Percentiles rank a stretch among this genome's conserved stretches.
Conservation (phyloP, 768 basidiomycete genomes). For the Suillus tomentosus region DNA sequence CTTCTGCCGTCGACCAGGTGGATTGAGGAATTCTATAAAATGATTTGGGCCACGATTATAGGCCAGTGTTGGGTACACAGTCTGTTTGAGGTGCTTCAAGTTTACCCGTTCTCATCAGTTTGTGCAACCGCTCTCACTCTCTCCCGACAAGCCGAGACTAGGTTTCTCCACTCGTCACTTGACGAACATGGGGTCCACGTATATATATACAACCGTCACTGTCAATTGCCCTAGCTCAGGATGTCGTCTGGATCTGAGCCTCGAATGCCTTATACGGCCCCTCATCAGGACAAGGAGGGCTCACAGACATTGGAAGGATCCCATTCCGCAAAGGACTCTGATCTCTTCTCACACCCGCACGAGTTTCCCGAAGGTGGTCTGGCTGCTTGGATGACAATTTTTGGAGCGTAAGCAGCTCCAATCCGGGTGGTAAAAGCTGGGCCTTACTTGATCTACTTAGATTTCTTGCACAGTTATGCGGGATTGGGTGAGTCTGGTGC, state of each 20-base stretch:
- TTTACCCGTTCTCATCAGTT: not conserved
- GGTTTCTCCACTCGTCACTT: not conserved
- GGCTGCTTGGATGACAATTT: conserved; percentile 30
- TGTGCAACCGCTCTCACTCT: not conserved
- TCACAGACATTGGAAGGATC: not conserved
- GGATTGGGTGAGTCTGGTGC: conserved; percentile 31
- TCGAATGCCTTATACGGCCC: not conserved
- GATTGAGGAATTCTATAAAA: not conserved
- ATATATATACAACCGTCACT: not conserved
- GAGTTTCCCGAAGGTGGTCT: conserved; percentile 33
- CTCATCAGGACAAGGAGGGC: not conserved
- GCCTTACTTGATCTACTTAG: conserved; percentile 19
- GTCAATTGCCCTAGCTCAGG: not conserved
- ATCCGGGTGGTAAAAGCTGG: not conserved
- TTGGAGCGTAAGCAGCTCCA: conserved; percentile 29
- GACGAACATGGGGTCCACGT: not conserved
- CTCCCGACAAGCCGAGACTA: not conserved
- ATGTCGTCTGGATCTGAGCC: not conserved
- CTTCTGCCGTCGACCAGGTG: not conserved
- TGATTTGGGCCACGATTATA: not conserved
- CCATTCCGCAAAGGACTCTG: not conserved
- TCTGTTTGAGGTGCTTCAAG: not conserved
- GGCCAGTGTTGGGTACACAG: not conserved
- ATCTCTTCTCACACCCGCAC: not conserved
- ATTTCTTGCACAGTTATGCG: conserved; percentile 40